These are phyloP conservation scores for Leucosporidium creatinivorum DNA, from an alignment of 768 basidiomycete species.

Conservation along the genomic window DNA sequence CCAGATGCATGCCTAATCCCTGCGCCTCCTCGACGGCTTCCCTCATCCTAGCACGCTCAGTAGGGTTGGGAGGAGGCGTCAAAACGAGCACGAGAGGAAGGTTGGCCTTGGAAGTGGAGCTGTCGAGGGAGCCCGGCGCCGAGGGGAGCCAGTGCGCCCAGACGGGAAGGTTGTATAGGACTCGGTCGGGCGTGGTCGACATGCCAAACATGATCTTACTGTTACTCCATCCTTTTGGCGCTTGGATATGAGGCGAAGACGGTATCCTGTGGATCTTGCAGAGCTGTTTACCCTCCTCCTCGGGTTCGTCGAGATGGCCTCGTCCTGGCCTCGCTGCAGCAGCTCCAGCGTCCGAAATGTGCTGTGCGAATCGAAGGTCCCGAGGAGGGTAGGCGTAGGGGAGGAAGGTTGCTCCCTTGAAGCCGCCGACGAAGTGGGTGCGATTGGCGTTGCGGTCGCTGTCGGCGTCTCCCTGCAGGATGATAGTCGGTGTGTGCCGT, in stretches of 20 bases:
- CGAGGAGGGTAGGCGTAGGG: slow-evolving; percentile 28
- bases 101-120: neutral
- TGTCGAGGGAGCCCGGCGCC: slow-evolving; percentile 7
- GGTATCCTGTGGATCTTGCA: slow-evolving; percentile 17
- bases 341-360: neutral
- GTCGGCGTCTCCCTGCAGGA: slow-evolving; percentile 9
- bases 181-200: slow-evolving; percentile 30
- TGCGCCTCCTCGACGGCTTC: slow-evolving; percentile 30
- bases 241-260: slow-evolving; percentile 9
- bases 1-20: slow-evolving; percentile 20
- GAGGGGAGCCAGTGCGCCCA: slow-evolving; percentile 31
- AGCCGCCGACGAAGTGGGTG: slow-evolving; percentile 11
- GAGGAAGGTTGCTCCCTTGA: slow-evolving; percentile 8
- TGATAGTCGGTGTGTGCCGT: slow-evolving; percentile 29
- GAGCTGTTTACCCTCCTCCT: slow-evolving; percentile 20
- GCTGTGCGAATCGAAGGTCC: slow-evolving; percentile 29
- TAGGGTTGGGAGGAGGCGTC: slow-evolving; percentile 25
- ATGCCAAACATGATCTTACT: slow-evolving; percentile 33
- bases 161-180: slow-evolving; percentile 32
- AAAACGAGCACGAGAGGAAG: slow-evolving; percentile 28
- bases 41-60: slow-evolving; percentile 13
- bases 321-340: neutral
- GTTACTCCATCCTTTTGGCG: slow-evolving; percentile 6
- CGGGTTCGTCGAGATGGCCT: slow-evolving; percentile 7
- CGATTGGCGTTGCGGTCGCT: slow-evolving; percentile 1